Evolutionary conservation across 2,329 filamentous ascomycete genomes (phyloP), one percentile per base, ranked within the genome.

Genomic region (Aotearoamyces nothofagi): DNA sequence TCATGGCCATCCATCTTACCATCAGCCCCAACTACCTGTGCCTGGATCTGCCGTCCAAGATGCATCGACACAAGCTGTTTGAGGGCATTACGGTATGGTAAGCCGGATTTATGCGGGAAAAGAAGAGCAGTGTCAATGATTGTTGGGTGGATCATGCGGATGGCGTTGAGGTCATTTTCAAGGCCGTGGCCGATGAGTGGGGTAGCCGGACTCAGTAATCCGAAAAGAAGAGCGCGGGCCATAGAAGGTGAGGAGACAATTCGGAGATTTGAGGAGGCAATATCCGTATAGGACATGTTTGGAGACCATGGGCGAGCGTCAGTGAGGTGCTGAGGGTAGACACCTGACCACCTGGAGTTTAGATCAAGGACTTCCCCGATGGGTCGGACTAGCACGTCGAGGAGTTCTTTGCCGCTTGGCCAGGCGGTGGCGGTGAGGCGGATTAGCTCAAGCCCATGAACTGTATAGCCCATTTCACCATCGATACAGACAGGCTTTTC

Each of bases 391-490:
- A 96, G 66, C 1, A 93, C 65, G 46, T 98, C 90, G 4, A 96
- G 57, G 0, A 98, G 53, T 29, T 67, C 64, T 29, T 74, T 66
- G 12, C 81, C 79, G 6, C 64, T 59, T 0, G 87, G 87, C 86
- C 90, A 98, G 7, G 77, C 72, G 3, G 87, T 77, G 4, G 81
- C 86, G 0, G 90, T 96, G 3, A 98, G 54, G 6, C 90, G 81
- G 32, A 96, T 76, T 11, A 98, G 65, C 51, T 98, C 90, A 39
- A 96, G 58, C 0, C 92, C 90, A 27, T 78, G 54, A 1, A 81
- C 80, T 0, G 92, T 98, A 47, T 92, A 96, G 4, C 81, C 82
- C 90, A 98, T 98, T 49, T 98, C 90, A 45, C 90, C 96, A 50
- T 98, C 90, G 44, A 98, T 87, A 38, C 74, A 78, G 8, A 96